Base-by-base conservation (phyloP, 2,329 filamentous ascomycete genomes). In the Colletotrichum orbiculare region DNA sequence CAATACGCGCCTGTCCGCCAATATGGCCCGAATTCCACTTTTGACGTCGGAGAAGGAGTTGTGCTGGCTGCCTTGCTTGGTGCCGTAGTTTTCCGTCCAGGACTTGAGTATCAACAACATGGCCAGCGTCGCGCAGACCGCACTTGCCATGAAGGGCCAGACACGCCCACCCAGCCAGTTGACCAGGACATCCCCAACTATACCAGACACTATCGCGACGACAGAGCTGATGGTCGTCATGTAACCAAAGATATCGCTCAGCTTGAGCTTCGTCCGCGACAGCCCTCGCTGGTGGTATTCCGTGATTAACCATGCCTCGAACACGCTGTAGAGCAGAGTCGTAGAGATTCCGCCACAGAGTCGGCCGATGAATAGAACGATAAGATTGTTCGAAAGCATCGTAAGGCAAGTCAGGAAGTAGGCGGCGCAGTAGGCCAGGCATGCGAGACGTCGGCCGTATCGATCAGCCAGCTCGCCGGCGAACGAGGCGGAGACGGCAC, bases 231-330 rank as follows among this genome's bases (percentile, higher is more conserved):
- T 69, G 3, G 80, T 82, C 4, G 82, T 82, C 75, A 85, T 82
- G 35, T 79, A 75, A 5, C 83, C 84, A 71, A 86, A 87, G 25
- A 88, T 80, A 37, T 77, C 74, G 58, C 81, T 81, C 37, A 89
- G 76, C 45, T 79, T 79, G 8, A 77, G 73, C 8, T 78, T 76
- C 8, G 73, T 69, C 10, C 64, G 74, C n/a, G 81, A 74, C 7
- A 86, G 70, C n/a, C 78, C 78, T 46, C 79, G 75, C 33, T 76
- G 73, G 64, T 85, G 80, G 67, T 82, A 88, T 69, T 89, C 85
- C 50, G 83, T 80, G 35, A 88, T 83, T 78, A 89, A 83, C 86
- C 86, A 88, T 49, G 84, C 82, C 68, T 89, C 85, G 67, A 89
- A 88, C 9, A 84, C 83, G 52, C 80, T 85, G 75, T 84, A 88